A percentile compares a stretch with the other conserved stretches of the same genome.
phyloP scores from a whole-genome alignment of 2,329 filamentous ascomycete genomes.

The Sordariomycetes sp. region DNA sequence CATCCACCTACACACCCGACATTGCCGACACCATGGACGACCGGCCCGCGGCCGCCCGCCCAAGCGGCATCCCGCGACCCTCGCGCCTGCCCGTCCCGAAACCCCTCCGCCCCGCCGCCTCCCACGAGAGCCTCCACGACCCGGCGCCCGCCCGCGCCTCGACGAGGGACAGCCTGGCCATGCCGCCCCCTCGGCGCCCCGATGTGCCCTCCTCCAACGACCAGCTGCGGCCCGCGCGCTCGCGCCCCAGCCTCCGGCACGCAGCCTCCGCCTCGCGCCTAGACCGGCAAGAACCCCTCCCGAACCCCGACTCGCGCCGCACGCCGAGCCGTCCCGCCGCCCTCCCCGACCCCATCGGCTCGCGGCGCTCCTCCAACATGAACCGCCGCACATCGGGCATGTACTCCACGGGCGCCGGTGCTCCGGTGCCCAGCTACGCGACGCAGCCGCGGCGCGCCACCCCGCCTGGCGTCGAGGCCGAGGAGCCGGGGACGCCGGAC shows the following conservation, averaged over 20 bases:
- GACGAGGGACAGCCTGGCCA: background rate
- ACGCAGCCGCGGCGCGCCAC: background rate
- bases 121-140: conserved; percentile 8
- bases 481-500: conserved; percentile 6
- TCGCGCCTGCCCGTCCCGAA: conserved; percentile 22
- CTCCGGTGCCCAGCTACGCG: background rate
- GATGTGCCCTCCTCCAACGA: background rate
- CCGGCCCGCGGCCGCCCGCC: conserved; percentile 9
- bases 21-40: background rate
- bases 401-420: background rate
- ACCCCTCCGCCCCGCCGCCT: conserved; percentile 10
- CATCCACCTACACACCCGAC: background rate
- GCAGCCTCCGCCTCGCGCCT: background rate
- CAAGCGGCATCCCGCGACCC: conserved; percentile 20
- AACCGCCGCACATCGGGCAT: background rate
- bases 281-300: background rate
- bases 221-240: background rate
- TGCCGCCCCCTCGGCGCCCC: background rate
- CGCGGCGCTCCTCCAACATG: background rate
- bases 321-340: background rate
- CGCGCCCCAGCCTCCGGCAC: conserved; percentile 1
- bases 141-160: background rate
- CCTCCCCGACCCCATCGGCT: background rate
- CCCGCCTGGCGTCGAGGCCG: background rate
- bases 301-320: background rate